A percentile compares a stretch with the other conserved stretches of the same genome.
phyloP scores from a whole-genome alignment of 208 protist species.

The Vickermania ingenoplastis region DNA sequence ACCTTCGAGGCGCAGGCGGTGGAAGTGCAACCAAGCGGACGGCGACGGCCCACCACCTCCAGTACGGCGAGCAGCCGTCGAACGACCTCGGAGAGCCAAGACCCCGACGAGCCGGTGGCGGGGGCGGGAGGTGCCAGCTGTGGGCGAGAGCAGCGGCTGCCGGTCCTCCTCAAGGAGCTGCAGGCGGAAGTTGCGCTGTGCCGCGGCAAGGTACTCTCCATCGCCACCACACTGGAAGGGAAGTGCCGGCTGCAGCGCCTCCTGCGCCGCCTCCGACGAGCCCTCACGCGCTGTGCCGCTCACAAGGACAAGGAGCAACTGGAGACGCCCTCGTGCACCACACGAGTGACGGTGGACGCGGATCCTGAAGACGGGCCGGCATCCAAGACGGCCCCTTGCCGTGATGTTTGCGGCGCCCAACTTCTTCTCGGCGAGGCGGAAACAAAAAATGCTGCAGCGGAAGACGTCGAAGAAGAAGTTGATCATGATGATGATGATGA shows the following conservation, averaged over 20 bases:
- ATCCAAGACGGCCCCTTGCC: background rate
- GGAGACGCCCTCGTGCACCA: background rate
- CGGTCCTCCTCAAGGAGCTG: background rate
- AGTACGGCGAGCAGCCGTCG: too few relatives aligned
- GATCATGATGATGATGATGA: slow-evolving; percentile 4
- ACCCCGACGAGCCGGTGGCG: too few relatives aligned
- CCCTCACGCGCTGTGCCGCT: too few relatives aligned
- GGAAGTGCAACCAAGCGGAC: too few relatives aligned
- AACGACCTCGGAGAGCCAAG: too few relatives aligned
- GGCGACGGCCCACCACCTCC: too few relatives aligned
- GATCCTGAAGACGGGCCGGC: background rate
- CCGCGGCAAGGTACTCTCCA: background rate
- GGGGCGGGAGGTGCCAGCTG: too few relatives aligned
- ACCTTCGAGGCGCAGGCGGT: too few relatives aligned
- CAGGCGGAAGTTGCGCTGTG: background rate
- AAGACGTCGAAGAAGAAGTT: slow-evolving; percentile 15
- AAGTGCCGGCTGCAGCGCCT: background rate
- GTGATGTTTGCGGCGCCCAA: slow-evolving; percentile 7
- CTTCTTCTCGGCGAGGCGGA: slow-evolving; percentile 24
- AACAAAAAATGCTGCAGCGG: slow-evolving; percentile 34
- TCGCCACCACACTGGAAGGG: background rate
- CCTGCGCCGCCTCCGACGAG: slow-evolving; percentile 3
- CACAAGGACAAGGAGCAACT: background rate
- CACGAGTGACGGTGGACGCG: background rate
- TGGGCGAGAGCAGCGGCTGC: too few relatives aligned